phyloP scores from a whole-genome alignment of 495 filamentous ascomycete genomes.

The Lophiostoma macrostomum region DNA sequence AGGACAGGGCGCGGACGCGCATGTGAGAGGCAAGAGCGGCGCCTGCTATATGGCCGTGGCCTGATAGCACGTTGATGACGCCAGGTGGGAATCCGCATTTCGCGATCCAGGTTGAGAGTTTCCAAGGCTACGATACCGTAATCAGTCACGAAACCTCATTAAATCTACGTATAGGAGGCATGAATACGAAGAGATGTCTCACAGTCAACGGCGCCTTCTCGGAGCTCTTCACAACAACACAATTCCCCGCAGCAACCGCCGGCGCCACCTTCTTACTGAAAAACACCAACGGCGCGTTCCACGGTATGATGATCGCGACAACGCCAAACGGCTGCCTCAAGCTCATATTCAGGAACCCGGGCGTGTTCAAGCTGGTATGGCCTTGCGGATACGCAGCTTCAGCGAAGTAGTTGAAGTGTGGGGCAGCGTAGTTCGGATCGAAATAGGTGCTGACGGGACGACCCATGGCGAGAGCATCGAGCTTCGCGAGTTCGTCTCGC shows the following conservation, averaged over 20 bases:
- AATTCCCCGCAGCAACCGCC: slow-evolving; percentile 37
- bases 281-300: slow-evolving; percentile 39
- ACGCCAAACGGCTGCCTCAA: slow-evolving; percentile 39
- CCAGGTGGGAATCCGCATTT: slow-evolving; percentile 72
- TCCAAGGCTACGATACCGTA: slow-evolving; percentile 58
- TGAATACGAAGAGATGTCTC: slow-evolving; percentile 78
- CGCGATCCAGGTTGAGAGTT: slow-evolving; percentile 53
- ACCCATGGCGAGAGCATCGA: slow-evolving; percentile 14
- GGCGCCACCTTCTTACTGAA: slow-evolving; percentile 34
- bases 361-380: slow-evolving; percentile 33
- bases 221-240: slow-evolving; percentile 56
- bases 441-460: slow-evolving; percentile 8
- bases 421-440: slow-evolving; percentile 20
- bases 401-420: slow-evolving; percentile 28
- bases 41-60: slow-evolving; percentile 62
- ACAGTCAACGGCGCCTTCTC: slow-evolving; percentile 80
- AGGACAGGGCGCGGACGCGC: slow-evolving; percentile 70
- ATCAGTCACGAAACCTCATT: no score
- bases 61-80: slow-evolving; percentile 77
- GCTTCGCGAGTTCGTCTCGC: slow-evolving; percentile 11
- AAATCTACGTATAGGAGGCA: no score
- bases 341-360: slow-evolving; percentile 34
- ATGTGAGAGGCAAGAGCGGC: slow-evolving; percentile 64
- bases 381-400: slow-evolving; percentile 27
- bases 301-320: slow-evolving; percentile 39